Base-by-base conservation (phyloP, 495 filamentous ascomycete genomes). In the Talaromyces borbonicus region DNA sequence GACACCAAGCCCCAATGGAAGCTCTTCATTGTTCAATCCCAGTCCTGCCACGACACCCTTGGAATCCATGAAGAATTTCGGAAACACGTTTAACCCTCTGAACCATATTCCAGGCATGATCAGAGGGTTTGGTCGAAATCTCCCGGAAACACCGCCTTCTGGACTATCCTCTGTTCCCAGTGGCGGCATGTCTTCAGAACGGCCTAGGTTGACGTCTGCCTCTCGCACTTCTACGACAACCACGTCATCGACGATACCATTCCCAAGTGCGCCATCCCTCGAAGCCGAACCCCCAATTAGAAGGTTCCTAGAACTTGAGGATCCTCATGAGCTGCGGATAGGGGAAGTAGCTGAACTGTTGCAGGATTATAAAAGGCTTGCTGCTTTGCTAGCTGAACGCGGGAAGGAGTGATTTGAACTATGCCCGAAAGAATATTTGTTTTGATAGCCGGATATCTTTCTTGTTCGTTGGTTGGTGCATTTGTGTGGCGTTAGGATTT, bases 351-450 rank as follows among this genome's bases (percentile, higher is more conserved):
- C 85, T 30, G 80, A 85, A 47, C 57, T 99, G 49, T 63, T 99
- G 43, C 78, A 77, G 53, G 92, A 96, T 62, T 99, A 97, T 60
- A 81, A 89, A 50, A 69, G 90, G 39, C 65, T 99, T 9, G 87
- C 85, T 3, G 51, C 60, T 29, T 52, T 50, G 8, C 40, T 72
- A 30, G 22, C 26, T 45, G 19, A 27, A 24, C 12, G 44, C 4
- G 30, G 16, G n/a, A 48, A 41, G 18, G 35, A 38, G 35, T 38
- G 35, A 38, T 22, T 4, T 22, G 35, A 38, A 4, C 18, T 20
- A n/a, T n/a, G n/a, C n/a, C n/a, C n/a, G n/a, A n/a, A n/a, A n/a
- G n/a, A n/a, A n/a, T n/a, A n/a, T n/a, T n/a, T n/a, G n/a, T n/a
- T n/a, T n/a, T n/a, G n/a, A n/a, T n/a, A n/a, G n/a, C n/a, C n/a